Percentiles rank a stretch among this genome's conserved stretches.
Conservation (phyloP, 768 basidiomycete genomes). For the Tricholoma bakamatsutake region DNA sequence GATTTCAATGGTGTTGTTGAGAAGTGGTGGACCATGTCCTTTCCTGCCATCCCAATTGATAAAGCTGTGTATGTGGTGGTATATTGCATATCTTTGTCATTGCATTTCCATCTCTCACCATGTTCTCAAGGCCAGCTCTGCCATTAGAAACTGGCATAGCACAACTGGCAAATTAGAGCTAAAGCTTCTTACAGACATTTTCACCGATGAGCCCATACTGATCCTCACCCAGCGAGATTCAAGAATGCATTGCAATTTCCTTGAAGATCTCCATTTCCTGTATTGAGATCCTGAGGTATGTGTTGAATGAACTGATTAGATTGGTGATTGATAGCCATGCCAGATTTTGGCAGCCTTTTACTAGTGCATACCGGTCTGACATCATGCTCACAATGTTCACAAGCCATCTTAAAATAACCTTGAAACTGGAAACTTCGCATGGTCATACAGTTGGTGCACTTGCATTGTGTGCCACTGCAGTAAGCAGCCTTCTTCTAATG, state of each 20-base stretch:
- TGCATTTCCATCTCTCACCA: background rate
- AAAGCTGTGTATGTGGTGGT: background rate
- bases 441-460: background rate
- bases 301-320: background rate
- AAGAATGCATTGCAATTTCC: background rate
- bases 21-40: background rate
- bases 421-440: background rate
- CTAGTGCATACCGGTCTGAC: background rate
- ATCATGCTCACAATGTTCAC: background rate
- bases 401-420: background rate
- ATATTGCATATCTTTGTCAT: background rate
- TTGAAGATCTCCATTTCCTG: background rate
- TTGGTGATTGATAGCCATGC: background rate
- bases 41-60: background rate
- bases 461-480: background rate
- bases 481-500: background rate
- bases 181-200: background rate
- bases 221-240: background rate
- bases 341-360: background rate
- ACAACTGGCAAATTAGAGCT: background rate
- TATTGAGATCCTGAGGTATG: background rate
- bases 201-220: background rate
- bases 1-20: background rate
- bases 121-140: background rate
- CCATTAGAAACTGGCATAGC: background rate